Evolutionary conservation across 441 rosid species (phyloP).

Genomic region (Croton laevigatus): DNA sequence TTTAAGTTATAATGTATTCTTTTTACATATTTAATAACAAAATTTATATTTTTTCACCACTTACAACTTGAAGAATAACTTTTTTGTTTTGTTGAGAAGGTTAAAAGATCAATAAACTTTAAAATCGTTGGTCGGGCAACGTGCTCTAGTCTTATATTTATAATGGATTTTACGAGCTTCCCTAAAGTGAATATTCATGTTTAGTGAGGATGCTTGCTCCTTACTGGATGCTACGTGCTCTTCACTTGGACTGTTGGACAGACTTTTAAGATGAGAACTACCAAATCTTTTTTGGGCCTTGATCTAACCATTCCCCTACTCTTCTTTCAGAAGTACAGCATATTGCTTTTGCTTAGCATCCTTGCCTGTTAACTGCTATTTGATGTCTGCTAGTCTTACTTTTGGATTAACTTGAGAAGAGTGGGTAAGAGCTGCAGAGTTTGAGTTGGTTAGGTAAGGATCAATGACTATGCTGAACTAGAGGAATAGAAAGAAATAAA

Average conservation of each 20-base stretch:
- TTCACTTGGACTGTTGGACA: background rate
- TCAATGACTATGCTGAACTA: background rate
- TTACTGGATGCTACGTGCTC: too few relatives aligned
- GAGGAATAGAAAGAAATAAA: background rate
- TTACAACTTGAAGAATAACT: too few relatives aligned
- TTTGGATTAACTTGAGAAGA: background rate
- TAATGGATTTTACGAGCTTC: too few relatives aligned
- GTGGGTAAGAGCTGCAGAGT: background rate
- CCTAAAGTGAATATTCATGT: too few relatives aligned
- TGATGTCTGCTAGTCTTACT: background rate
- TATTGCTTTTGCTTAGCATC: background rate
- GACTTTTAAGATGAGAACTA: background rate
- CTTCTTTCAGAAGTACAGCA: background rate
- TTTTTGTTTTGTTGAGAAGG: too few relatives aligned
- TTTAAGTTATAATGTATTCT: too few relatives aligned
- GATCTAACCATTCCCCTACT: background rate
- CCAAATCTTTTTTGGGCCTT: background rate
- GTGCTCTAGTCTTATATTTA: too few relatives aligned
- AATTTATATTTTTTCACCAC: too few relatives aligned
- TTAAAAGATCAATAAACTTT: too few relatives aligned
- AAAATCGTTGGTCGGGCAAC: too few relatives aligned
- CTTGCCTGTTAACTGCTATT: background rate
- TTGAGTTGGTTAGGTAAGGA: background rate
- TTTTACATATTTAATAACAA: too few relatives aligned
- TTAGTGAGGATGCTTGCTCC: too few relatives aligned